phyloP scores from a whole-genome alignment of 2,329 filamentous ascomycete genomes.

The Raffaelea albimanens region DNA sequence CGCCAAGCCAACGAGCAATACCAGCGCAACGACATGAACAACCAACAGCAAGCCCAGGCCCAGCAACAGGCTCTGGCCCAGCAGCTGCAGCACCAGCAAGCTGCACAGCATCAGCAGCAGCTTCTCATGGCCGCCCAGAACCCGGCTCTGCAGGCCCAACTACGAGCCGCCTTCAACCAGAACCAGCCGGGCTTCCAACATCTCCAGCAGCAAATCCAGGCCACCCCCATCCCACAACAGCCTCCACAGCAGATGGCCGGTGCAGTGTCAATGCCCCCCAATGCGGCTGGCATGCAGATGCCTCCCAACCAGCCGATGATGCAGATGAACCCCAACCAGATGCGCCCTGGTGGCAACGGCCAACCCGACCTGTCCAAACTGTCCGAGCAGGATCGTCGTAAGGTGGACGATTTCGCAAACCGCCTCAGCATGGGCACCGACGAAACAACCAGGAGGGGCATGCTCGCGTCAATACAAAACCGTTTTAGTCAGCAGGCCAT shows the following conservation, averaged over 20 bases:
- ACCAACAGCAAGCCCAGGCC: conserved; percentile 23
- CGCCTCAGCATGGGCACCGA: conserved; percentile 29
- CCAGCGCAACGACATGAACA: conserved; percentile 41
- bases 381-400: conserved; percentile 32
- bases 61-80: conserved; percentile 15
- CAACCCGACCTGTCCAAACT: conserved; percentile 27
- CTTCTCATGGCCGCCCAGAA: conserved; percentile 44
- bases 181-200: conserved; percentile 46
- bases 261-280: conserved; percentile 21
- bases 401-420: conserved; percentile 34
- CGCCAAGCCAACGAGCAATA: conserved; percentile 40
- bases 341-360: conserved; percentile 19
- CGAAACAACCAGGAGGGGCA: conserved; percentile 34
- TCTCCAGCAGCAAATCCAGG: conserved; percentile 50
- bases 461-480: conserved; percentile 28
- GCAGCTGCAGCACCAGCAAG: conserved; percentile 11
- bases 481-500: conserved; percentile 30
- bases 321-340: conserved; percentile 14
- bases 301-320: conserved; percentile 15
- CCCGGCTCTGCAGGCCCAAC: conserved; percentile 34
- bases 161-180: conserved; percentile 38
- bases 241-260: conserved; percentile 30
- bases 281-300: conserved; percentile 27
- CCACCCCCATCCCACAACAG: conserved; percentile 41
- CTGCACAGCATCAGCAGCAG: conserved; percentile 19